Conservation (phyloP, 768 basidiomycete species). For the Suillus spraguei region DNA sequence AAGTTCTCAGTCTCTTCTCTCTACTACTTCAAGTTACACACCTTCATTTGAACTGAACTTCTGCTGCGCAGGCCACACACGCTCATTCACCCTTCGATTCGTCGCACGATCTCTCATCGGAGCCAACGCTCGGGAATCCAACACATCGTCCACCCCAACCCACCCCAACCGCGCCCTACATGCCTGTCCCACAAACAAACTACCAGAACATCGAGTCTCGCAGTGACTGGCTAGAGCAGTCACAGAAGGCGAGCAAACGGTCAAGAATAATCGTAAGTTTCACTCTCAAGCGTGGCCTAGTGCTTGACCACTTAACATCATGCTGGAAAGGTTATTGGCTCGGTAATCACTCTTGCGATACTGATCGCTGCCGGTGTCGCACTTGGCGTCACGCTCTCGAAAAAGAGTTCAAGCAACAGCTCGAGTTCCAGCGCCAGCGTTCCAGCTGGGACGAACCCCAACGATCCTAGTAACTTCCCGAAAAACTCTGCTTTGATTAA, state of each 20-base stretch:
- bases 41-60: slow-evolving; percentile 8
- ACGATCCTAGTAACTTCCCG: slow-evolving; percentile 77
- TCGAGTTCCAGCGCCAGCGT: slow-evolving; percentile 23
- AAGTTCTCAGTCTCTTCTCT: background rate
- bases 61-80: slow-evolving; percentile 40
- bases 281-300: background rate
- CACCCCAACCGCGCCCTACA: slow-evolving; percentile 24
- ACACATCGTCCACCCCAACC: slow-evolving; percentile 26
- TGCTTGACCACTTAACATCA: slow-evolving; percentile 5
- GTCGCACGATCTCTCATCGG: slow-evolving; percentile 18
- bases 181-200: slow-evolving; percentile 18
- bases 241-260: slow-evolving; percentile 35
- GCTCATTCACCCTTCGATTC: slow-evolving; percentile 35
- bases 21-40: background rate
- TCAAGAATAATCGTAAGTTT: slow-evolving; percentile 61
- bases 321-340: slow-evolving; percentile 51
- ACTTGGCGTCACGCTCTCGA: slow-evolving; percentile 67
- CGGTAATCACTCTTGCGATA: slow-evolving; percentile 46
- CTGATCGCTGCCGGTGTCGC: slow-evolving; percentile 61
- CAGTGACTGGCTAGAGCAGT: slow-evolving; percentile 45
- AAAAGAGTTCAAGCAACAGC: slow-evolving; percentile 42
- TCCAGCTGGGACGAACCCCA: slow-evolving; percentile 42
- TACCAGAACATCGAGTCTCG: slow-evolving; percentile 38
- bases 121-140: slow-evolving; percentile 26
- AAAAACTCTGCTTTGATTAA: slow-evolving; percentile 71